Percentiles rank a stretch among this genome's conserved stretches.
Conservation (phyloP, 306 rosid genomes). For the Betula pendula region DNA sequence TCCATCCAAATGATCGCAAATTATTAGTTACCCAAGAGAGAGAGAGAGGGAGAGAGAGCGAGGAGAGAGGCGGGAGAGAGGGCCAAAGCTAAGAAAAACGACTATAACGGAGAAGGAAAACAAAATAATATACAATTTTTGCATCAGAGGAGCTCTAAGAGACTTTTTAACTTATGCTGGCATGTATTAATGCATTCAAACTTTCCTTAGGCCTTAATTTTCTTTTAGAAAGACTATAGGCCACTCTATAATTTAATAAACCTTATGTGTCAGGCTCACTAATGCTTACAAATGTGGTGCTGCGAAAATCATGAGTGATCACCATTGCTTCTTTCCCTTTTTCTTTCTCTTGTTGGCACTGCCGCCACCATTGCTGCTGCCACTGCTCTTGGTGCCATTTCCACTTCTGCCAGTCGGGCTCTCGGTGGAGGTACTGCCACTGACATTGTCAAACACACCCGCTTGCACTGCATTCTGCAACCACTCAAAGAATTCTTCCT, state of each 20-base stretch:
- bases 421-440: constrained; percentile 48
- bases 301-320: constrained; percentile 29
- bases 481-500: constrained; percentile 95
- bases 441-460: constrained; percentile 62
- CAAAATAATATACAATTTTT: constrained; percentile 37
- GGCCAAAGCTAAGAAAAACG: neutral
- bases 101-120: constrained; percentile 23
- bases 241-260: constrained; percentile 31
- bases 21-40: neutral
- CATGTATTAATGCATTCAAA: constrained; percentile 33
- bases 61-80: neutral
- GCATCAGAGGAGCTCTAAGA: constrained; percentile 16
- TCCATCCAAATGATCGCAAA: too few species aligned
- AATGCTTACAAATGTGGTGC: constrained; percentile 32
- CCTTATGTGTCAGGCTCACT: constrained; percentile 24
- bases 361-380: constrained; percentile 31
- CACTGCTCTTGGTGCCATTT: constrained; percentile 50
- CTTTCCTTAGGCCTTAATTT: constrained; percentile 38
- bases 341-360: constrained; percentile 74
- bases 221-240: constrained; percentile 18
- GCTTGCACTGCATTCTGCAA: constrained; percentile 77
- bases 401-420: constrained; percentile 60
- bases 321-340: constrained; percentile 82
- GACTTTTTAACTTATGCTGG: constrained; percentile 14
- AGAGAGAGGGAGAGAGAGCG: too few species aligned